Evolutionary conservation across 2,329 filamentous ascomycete genomes (phyloP), one percentile per base, ranked within the genome.

Genomic region (Pseudogymnoascus sp.): DNA sequence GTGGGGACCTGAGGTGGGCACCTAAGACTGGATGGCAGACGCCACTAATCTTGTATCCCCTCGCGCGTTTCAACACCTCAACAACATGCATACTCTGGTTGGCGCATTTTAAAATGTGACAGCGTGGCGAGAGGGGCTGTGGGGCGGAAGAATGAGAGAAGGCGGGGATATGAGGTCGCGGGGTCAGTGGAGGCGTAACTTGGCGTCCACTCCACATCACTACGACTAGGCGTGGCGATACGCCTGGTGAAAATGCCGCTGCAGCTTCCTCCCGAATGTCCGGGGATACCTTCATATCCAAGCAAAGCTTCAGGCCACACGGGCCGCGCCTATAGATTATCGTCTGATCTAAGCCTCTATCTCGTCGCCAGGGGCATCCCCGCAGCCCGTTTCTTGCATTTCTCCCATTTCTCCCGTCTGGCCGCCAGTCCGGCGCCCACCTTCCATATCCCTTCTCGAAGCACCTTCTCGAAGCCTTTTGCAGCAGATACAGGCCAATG

Each of bases 111-210:
- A 29, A 14, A 16, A 31, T 31, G 45, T 52, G 45, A 11, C 45
- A 16, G 45, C 14, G 45, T 16, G 45, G 16, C 8, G 8, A 29
- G 45, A 31, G 26, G 45, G 45, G 45, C 26, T 11, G 45, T 52
- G 45, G 45, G 45, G 23, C 45, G 45, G 45, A 14, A 52, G 14
- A 52, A 52, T 16, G 14, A 31, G 26, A 52, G 45, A 52, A 52
- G 23, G 45, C 45, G 45, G 45, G 45, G 23, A 52, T 23, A 52
- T 52, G 45, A 52, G 26, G 45, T 29, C 23, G 45, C 26, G 45
- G 45, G 45, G 45, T 29, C 45, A 52, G 23, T 52, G 45, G 45
- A 29, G 45, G 45, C 45, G 45, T 52, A 52, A 31, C 45, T 52
- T 52, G 45, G 45, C 45, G 29, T 31, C 45, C 14, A 16, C 23